Evolutionary conservation across 2,329 filamentous ascomycete species (phyloP).

Genomic region (Trichoderma sp.): DNA sequence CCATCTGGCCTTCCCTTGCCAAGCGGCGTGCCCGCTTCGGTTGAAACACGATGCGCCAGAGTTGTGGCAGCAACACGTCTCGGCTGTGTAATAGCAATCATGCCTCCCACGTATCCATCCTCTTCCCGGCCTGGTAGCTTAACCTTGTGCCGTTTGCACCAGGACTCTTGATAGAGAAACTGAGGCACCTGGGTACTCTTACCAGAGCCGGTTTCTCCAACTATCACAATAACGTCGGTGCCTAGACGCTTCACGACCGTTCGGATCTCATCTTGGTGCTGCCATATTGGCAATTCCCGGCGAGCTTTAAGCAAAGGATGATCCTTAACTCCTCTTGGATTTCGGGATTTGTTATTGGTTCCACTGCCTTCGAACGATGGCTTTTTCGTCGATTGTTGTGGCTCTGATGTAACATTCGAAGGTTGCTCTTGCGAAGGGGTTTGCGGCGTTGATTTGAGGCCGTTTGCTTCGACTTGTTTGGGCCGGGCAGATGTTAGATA

Average conservation of each 20-base stretch:
- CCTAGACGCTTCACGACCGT: slow-evolving; percentile 51
- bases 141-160: slow-evolving; percentile 66
- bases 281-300: slow-evolving; percentile 77
- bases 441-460: neutral
- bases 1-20: slow-evolving; percentile 42
- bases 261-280: slow-evolving; percentile 68
- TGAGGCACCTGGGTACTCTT: slow-evolving; percentile 97
- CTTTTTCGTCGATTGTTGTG: neutral
- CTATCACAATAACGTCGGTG: slow-evolving; percentile 75
- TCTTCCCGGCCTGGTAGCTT: slow-evolving; percentile 41
- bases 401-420: neutral
- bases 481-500: slow-evolving; percentile 43
- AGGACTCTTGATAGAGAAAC: slow-evolving; percentile 74
- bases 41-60: slow-evolving; percentile 80
- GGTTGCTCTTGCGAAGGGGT: slow-evolving; percentile 5
- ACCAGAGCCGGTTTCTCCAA: slow-evolving; percentile 93
- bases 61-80: slow-evolving; percentile 91
- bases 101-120: slow-evolving; percentile 63
- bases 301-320: slow-evolving; percentile 47
- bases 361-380: neutral
- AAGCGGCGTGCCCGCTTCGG: slow-evolving; percentile 63
- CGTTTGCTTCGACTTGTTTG: slow-evolving; percentile 26
- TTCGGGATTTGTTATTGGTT: slow-evolving; percentile 9
- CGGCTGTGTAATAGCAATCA: slow-evolving; percentile 92
- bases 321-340: slow-evolving; percentile 30